Percentiles rank a stretch among this genome's conserved stretches.
These are phyloP conservation scores for Naganishia antarctica DNA, from an alignment of 768 basidiomycete genomes.

Conservation along the genomic window DNA sequence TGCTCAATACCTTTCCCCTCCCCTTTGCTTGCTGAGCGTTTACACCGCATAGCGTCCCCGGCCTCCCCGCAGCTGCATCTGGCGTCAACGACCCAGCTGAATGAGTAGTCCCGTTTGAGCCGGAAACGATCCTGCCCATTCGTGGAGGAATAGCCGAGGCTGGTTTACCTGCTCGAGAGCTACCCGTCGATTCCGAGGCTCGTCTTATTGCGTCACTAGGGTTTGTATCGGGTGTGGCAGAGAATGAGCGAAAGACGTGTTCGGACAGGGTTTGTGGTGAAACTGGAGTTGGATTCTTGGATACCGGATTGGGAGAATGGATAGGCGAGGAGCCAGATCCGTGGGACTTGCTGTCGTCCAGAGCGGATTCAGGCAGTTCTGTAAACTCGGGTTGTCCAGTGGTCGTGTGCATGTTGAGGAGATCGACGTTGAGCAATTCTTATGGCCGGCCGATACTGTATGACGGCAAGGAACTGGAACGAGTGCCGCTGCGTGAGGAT, in stretches of 20 bases:
- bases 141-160: constrained; percentile 9
- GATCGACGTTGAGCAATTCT: too few species aligned
- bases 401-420: not conserved
- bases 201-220: not conserved
- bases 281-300: constrained; percentile 11
- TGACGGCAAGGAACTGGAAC: too few species aligned
- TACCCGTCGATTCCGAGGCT: constrained; percentile 6
- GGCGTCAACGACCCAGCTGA: not conserved
- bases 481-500: too few species aligned
- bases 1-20: constrained; percentile 3
- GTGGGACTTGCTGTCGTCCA: constrained; percentile 6
- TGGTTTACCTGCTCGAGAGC: not conserved
- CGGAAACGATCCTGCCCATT: constrained; percentile 11
- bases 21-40: not conserved
- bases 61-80: not conserved
- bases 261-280: constrained; percentile 9
- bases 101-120: not conserved
- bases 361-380: constrained; percentile 3
- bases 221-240: not conserved
- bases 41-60: not conserved
- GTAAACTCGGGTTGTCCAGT: constrained; percentile 2
- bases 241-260: constrained; percentile 7
- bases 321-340: not conserved
- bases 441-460: too few species aligned
- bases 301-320: not conserved